Evolutionary conservation across 2,329 filamentous ascomycete genomes (phyloP).

Genomic region (Aspergillus transmontanensis): DNA sequence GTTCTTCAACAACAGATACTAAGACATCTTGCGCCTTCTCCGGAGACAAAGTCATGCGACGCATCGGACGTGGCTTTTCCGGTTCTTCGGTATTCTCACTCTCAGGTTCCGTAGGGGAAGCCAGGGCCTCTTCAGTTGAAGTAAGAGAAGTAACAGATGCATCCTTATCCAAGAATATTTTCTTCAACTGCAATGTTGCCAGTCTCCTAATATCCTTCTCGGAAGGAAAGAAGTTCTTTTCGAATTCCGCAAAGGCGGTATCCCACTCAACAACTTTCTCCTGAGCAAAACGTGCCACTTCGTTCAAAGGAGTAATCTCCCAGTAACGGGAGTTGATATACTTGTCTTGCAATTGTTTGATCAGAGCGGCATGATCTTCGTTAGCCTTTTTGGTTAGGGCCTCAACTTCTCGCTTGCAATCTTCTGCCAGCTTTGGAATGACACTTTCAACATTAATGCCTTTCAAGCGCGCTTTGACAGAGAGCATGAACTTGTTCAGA

Average conservation of each 20-base stretch:
- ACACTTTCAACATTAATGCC: conserved; percentile 92
- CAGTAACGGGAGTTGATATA: conserved; percentile 96
- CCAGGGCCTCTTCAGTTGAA: conserved; percentile 67
- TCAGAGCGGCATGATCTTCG: conserved; percentile 75
- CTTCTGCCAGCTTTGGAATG: conserved; percentile 79
- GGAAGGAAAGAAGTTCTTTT: conserved; percentile 86
- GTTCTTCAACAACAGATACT: conserved; percentile 66
- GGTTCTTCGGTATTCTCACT: conserved; percentile 30
- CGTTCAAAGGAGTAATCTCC: conserved; percentile 91
- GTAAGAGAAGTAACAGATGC: conserved; percentile 76
- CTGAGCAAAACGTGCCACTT: conserved; percentile 83
- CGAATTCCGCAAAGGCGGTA: conserved; percentile 83
- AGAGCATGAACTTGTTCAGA: conserved; percentile 82
- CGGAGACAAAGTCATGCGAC: conserved; percentile 54
- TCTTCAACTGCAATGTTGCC: conserved; percentile 88
- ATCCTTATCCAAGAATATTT: conserved; percentile 86
- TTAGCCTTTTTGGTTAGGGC: conserved; percentile 74
- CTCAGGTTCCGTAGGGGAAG: conserved; percentile 43
- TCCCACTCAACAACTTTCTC: conserved; percentile 96
- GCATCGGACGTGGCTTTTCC: conserved; percentile 36
- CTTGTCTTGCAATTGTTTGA: conserved; percentile 79
- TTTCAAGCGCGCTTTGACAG: conserved; percentile 79
- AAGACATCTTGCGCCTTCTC: conserved; percentile 67
- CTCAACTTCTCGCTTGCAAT: conserved; percentile 81
- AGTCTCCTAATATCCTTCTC: conserved; percentile 95